Conservation (phyloP, 169 alveolate genomes). For the Blepharisma undulans region DNA sequence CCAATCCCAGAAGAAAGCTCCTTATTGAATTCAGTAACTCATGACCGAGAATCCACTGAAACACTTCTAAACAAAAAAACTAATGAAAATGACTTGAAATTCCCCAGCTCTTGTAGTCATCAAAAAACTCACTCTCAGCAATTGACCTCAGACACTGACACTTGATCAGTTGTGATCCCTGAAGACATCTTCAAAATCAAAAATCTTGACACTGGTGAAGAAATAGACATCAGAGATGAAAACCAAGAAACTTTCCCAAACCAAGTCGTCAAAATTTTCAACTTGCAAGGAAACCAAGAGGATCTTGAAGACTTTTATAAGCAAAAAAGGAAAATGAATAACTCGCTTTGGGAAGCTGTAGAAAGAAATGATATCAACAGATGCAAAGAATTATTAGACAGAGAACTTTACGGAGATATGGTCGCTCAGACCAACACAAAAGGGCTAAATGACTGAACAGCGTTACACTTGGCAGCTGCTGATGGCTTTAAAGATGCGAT, state of each 20-base stretch:
- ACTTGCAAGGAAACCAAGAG: background rate
- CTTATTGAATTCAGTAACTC: background rate
- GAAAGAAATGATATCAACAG: constrained; percentile 26
- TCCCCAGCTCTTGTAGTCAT: background rate
- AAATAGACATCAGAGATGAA: constrained; percentile 38
- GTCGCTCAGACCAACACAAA: constrained; percentile 35
- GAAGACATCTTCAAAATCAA: constrained; percentile 3
- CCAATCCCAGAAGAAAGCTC: background rate
- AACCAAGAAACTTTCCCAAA: constrained; percentile 12
- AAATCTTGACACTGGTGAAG: constrained; percentile 54
- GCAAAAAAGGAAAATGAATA: constrained; percentile 34
- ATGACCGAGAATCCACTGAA: background rate
- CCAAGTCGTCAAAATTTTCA: background rate
- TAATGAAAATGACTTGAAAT: background rate
- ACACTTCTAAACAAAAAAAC: background rate
- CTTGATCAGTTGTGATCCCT: background rate
- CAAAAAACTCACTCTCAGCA: background rate
- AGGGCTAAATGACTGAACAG: constrained; percentile 67
- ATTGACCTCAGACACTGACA: background rate
- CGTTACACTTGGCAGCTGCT: constrained; percentile 63
- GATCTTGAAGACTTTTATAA: constrained; percentile 26
- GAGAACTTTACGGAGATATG: constrained; percentile 1
- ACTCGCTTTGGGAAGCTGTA: constrained; percentile 33
- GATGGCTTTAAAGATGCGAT: constrained; percentile 20
- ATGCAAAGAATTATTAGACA: constrained; percentile 22